phyloP scores from a whole-genome alignment of 495 filamentous ascomycete species.

The Collariella sp. region DNA sequence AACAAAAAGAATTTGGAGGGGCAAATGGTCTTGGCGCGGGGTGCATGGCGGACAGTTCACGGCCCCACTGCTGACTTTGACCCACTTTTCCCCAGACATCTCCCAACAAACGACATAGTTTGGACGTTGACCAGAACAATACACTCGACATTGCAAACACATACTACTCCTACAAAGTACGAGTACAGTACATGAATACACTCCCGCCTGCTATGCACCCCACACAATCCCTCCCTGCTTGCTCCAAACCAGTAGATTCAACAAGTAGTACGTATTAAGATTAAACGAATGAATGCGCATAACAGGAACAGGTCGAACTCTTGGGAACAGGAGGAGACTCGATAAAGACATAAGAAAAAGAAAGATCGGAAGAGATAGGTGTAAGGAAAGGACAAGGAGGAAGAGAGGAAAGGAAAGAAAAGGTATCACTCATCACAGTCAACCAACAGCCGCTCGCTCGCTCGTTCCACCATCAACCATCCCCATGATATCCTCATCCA shows the following conservation, averaged over 20 bases:
- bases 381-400: background rate
- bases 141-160: background rate
- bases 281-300: conserved; percentile 6
- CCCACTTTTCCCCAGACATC: background rate
- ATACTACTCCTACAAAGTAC: conserved; percentile 1
- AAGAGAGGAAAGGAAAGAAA: background rate
- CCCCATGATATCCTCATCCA: background rate
- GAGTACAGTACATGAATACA: background rate
- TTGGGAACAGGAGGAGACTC: background rate
- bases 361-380: background rate
- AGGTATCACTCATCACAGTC: conserved; percentile 15
- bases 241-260: background rate
- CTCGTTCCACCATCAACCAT: background rate
- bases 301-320: background rate
- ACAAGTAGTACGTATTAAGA: conserved; percentile 9
- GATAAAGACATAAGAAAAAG: background rate
- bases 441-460: background rate
- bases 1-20: conserved; percentile 19
- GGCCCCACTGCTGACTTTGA: background rate
- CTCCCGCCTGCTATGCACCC: conserved; percentile 1
- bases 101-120: background rate
- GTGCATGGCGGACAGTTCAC: background rate
- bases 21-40: conserved; percentile 8
- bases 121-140: background rate
- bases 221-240: background rate